Base-by-base conservation (phyloP, 73 alveolate species). In the Uronychia binucleata region DNA sequence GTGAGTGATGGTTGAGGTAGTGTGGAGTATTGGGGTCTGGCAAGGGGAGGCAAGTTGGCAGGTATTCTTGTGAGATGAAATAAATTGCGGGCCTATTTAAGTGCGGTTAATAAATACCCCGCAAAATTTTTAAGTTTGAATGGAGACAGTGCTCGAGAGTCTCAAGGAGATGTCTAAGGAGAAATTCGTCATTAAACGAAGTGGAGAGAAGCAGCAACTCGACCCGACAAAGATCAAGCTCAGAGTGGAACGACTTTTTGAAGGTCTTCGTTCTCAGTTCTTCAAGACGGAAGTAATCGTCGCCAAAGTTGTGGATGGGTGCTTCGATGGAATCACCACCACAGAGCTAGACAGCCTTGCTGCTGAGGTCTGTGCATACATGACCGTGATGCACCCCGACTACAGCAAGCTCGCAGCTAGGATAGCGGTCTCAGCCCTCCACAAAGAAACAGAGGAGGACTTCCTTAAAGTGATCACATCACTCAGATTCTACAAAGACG, bases 391-490 rank as follows among this genome's bases (percentile, higher is more conserved):
- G 58, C 96, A 90, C 33, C 96, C 96, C 11, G 96, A 90, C 81
- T 90, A 86, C 85, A 83, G 92, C 30, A 87, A 81, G 78, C 78
- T 90, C 57, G 96, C 96, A 27, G 96, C 96, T 60, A 85, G 96
- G 33, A 92, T 96, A 77, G 97, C 96, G 0, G 97, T 94, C 46
- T 92, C 97, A 29, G 94, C 93, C 74, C 88, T 96, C 77, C 98
- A 96, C 90, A 96, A 96, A 83, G 91, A 88, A 77, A 96, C 99
- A 1, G 57, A 85, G 32, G 89, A 86, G 75, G 89, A 93, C 78
- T 96, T 96, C 83, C 81, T 80, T 19, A 87, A 89, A 67, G 91
- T 83, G 31, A 57, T 84, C 31, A n/a, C 79, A 0, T 75, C 57
- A 57, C 87, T 92, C 33, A 78, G 83, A 34, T 46, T 57, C 81